Base-by-base conservation (phyloP, 495 filamentous ascomycete species). In the Immersiella caudata region DNA sequence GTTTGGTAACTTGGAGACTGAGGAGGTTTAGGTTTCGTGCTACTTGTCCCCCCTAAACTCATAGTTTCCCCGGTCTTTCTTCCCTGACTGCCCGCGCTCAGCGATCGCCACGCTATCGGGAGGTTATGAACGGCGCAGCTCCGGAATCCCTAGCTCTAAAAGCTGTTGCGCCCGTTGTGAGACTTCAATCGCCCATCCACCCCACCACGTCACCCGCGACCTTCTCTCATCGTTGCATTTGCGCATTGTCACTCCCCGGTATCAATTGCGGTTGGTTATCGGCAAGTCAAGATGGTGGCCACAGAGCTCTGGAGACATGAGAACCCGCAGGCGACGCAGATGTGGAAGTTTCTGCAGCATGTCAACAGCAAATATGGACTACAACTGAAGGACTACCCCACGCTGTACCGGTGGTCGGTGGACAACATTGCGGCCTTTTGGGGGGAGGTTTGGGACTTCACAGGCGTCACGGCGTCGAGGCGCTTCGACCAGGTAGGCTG, bases 381-480 rank as follows among this genome's bases (percentile, higher is more conserved):
- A 40, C 75, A 80, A 16, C 82, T 96, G 64, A 71, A 80, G 20
- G 85, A 83, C 71, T 94, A 96, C 71, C 76, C 88, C 22, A 82
- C 85, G 12, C 84, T 97, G 14, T 90, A 93, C 80, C 80, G 84
- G 70, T 99, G 95, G 95, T 96, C 92, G 63, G 85, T 93, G 60
- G 83, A 89, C 20, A 85, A 96, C 71, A 83, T 92, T 24, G 83
- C 87, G 12, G 76, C 84, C 7, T 95, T 97, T 72, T 99, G 95
- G 95, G 88, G 83, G 21, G 88, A 95, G 68, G 85, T 94, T 8
- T 97, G 93, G 93, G 79, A 90, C 52, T 95, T 89, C 75, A 90
- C 88, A 6, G 87, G 88, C 40, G 85, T 97, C 69, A 86, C 82
- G 62, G 85, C 91, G 18, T 90, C 90, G n/a, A 77, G 78, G 68